Base-by-base conservation (phyloP, 768 basidiomycete species). In the Strobilomyces dryophilus region DNA sequence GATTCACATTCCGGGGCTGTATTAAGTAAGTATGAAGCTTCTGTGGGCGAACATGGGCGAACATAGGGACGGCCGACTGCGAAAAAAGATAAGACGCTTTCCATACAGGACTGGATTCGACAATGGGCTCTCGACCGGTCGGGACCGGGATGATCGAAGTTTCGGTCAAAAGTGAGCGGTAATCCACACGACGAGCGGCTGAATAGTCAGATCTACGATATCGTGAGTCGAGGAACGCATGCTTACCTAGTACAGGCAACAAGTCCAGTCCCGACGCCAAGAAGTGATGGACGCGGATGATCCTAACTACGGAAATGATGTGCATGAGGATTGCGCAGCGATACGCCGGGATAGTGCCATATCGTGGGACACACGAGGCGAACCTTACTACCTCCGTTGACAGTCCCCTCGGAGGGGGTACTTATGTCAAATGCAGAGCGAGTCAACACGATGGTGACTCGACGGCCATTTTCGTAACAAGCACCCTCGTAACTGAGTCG, bases 81-180 rank as follows among this genome's bases (percentile, higher is more conserved):
- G 3, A 6, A 6, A 8, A 10, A n/a, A 21, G 29, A 26, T 29
- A 21, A 50, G 20, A 32, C 12, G 18, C 26, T 37, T 39, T 14
- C 40, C 20, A 34, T 37, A 26, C 34, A 14, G 26, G 35, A 20
- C 1, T 20, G 44, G 18, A 18, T 12, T 21, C 8, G 3, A 44
- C 10, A n/a, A 20, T n/a, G 20, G 43, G 32, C 8, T 14, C 34
- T 49, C 34, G 47, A 58, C 42, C 47, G 4, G 48, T 42, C 56
- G 47, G 51, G 35, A 31, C 53, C 61, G 51, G 32, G 35, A 59
- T 53, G 17, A 52, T 49, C 26, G 47, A 26, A 47, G 20, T 11
- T 43, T 46, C 37, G 29, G 14, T 37, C 34, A 40, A 51, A 63
- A 50, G 57, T 55, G 52, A 53, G 39, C 40, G 37, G 31, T 27